Percentiles rank a stretch among this genome's conserved stretches.
Conservation (phyloP, 2,329 filamentous ascomycete genomes). For the Tolypocladium sp. region DNA sequence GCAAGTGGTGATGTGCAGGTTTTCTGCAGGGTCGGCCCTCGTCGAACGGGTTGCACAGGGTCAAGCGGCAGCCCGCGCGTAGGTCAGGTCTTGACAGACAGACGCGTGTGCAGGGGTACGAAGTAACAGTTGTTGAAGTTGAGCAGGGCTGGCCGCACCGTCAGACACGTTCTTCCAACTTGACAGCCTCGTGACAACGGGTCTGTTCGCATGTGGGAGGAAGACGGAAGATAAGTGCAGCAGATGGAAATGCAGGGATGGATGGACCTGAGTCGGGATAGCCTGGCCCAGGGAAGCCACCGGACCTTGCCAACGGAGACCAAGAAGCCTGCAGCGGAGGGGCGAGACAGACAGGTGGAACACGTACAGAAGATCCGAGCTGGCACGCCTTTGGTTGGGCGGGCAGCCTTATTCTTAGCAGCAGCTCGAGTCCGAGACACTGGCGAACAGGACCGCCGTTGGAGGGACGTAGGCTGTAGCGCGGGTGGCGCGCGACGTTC, state of each 20-base stretch:
- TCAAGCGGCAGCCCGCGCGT: constrained; percentile 1
- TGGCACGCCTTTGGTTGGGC: background rate
- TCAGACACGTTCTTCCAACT: background rate
- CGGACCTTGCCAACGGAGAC: background rate
- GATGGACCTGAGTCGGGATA: background rate
- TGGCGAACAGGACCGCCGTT: background rate
- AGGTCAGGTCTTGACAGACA: background rate
- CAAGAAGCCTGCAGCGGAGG: background rate
- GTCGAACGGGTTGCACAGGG: constrained; percentile 3
- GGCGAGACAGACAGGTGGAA: background rate
- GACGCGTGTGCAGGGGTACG: constrained; percentile 1
- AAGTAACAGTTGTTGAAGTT: background rate
- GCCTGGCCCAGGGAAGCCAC: background rate
- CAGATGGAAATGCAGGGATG: background rate
- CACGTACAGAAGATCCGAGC: background rate
- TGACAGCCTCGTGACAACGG: background rate
- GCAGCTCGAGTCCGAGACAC: background rate
- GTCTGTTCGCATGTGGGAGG: background rate
- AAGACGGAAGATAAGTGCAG: background rate
- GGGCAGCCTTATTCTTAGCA: background rate
- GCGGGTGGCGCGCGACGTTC: background rate
- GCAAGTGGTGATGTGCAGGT: constrained; percentile 1
- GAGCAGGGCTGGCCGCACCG: background rate
- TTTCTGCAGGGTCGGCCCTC: constrained; percentile 4
- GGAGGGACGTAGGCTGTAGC: background rate